A percentile compares a stretch with the other conserved stretches of the same genome.
phyloP scores from a whole-genome alignment of 2,329 filamentous ascomycete species.

The Ophiosphaerella narmari region DNA sequence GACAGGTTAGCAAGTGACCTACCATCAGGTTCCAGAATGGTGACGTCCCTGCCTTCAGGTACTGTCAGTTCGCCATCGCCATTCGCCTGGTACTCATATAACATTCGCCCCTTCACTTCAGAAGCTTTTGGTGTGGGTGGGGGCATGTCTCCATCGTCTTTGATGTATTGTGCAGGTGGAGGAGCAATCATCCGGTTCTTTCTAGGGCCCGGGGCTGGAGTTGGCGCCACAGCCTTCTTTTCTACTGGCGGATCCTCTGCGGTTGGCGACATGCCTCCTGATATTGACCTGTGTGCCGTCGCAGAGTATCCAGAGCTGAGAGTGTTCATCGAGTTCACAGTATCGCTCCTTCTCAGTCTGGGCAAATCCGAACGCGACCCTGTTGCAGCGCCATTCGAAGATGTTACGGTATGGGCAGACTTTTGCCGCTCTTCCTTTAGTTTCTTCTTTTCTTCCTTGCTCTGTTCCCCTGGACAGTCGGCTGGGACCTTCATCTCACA shows the following conservation, averaged over 20 bases:
- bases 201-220: constrained; percentile 32
- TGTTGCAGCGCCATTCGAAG: constrained; percentile 51
- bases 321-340: constrained; percentile 76
- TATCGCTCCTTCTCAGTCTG: constrained; percentile 76
- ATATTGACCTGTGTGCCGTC: constrained; percentile 76
- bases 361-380: constrained; percentile 67
- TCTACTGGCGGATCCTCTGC: constrained; percentile 55
- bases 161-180: constrained; percentile 80
- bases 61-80: constrained; percentile 83
- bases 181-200: constrained; percentile 83
- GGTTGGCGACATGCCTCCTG: constrained; percentile 59
- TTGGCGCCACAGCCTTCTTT: constrained; percentile 31
- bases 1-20: constrained; percentile 47
- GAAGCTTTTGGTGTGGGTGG: constrained; percentile 36
- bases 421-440: constrained; percentile 85
- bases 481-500: constrained; percentile 99
- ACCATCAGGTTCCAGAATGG: constrained; percentile 86
- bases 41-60: constrained; percentile 76
- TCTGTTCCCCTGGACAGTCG: constrained; percentile 90
- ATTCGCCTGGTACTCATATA: constrained; percentile 82
- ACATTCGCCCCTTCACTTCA: constrained; percentile 80
- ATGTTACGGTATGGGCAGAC: constrained; percentile 64
- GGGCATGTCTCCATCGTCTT: constrained; percentile 60
- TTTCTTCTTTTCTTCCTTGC: constrained; percentile 94
- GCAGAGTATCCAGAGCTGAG: constrained; percentile 85